Conservation (phyloP, 352 stramenopile species). For the Thraustochytrium striatum region DNA sequence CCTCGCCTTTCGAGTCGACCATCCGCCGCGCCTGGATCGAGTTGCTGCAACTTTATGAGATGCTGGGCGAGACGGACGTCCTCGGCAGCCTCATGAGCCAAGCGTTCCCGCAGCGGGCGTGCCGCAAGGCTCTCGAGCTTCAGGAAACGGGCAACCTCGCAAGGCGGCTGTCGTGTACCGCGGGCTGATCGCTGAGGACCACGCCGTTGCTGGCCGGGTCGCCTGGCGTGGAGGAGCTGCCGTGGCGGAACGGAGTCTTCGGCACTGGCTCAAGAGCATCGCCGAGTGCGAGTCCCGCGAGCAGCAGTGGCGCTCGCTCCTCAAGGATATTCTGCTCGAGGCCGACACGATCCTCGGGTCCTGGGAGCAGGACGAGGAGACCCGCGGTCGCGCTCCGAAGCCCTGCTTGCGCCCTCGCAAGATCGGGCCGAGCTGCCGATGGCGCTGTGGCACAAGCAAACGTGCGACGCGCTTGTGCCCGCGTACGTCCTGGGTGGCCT, state of each 20-base stretch:
- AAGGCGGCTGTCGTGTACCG: not conserved
- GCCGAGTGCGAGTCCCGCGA: not conserved
- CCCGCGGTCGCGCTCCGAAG: not conserved
- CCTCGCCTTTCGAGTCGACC: not conserved
- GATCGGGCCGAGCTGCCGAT: not conserved
- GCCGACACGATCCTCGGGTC: not conserved
- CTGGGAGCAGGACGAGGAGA: not conserved
- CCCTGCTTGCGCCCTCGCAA: not conserved
- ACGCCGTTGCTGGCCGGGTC: not conserved
- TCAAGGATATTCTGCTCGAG: slow-evolving; percentile 27
- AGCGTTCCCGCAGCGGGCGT: not conserved
- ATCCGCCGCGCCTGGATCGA: slow-evolving; percentile 46
- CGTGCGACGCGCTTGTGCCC: not conserved
- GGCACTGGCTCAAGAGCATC: not conserved
- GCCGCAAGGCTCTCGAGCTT: not conserved
- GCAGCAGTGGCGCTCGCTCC: not conserved
- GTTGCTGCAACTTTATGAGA: slow-evolving; percentile 52
- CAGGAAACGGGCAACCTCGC: slow-evolving; percentile 1
- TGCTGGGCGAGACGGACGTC: slow-evolving; percentile 52
- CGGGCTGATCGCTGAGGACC: not conserved
- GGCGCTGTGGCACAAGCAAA: slow-evolving; percentile 2
- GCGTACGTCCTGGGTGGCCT: slow-evolving; percentile 3
- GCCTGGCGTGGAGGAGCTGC: not conserved
- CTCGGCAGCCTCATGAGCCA: slow-evolving; percentile 41
- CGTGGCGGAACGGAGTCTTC: slow-evolving; percentile 4